Evolutionary conservation across 2,329 filamentous ascomycete genomes (phyloP).

Genomic region (Daldinia eschscholtzii): DNA sequence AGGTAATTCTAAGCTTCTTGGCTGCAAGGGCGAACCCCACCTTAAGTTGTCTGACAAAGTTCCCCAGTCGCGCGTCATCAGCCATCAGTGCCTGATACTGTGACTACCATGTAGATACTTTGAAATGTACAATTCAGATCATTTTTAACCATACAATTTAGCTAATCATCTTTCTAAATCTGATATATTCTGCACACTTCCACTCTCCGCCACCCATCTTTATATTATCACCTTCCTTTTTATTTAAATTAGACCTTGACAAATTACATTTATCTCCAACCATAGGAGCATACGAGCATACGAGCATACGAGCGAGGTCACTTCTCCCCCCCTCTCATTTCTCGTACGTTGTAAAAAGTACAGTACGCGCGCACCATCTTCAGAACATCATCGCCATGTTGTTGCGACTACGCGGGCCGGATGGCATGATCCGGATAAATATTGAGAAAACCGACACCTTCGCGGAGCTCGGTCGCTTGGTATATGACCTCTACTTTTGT

Average conservation of each 20-base stretch:
- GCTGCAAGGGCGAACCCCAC: conserved; percentile 36
- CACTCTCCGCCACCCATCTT: conserved; percentile 22
- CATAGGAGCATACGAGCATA: background rate
- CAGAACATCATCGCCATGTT: conserved; percentile 70
- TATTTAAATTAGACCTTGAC: background rate
- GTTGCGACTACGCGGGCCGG: conserved; percentile 87
- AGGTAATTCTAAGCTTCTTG: conserved; percentile 4
- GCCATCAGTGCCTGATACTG: conserved; percentile 44
- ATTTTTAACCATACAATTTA: conserved; percentile 8
- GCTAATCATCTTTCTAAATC: conserved; percentile 23
- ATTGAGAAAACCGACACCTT: conserved; percentile 83
- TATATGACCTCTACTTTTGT: conserved; percentile 53
- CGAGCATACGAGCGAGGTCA: background rate
- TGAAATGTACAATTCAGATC: conserved; percentile 8
- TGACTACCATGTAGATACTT: background rate
- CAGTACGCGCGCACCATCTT: conserved; percentile 17
- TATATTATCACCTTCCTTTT: background rate
- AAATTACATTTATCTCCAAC: background rate
- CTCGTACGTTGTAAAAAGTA: background rate
- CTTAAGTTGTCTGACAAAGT: conserved; percentile 32
- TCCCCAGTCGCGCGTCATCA: conserved; percentile 44
- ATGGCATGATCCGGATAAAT: conserved; percentile 90
- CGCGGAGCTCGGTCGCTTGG: conserved; percentile 67
- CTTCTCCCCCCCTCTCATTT: conserved; percentile 10
- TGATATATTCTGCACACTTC: conserved; percentile 26